Conservation (phyloP, 352 stramenopile genomes). For the Phytophthora agathidicida region DNA sequence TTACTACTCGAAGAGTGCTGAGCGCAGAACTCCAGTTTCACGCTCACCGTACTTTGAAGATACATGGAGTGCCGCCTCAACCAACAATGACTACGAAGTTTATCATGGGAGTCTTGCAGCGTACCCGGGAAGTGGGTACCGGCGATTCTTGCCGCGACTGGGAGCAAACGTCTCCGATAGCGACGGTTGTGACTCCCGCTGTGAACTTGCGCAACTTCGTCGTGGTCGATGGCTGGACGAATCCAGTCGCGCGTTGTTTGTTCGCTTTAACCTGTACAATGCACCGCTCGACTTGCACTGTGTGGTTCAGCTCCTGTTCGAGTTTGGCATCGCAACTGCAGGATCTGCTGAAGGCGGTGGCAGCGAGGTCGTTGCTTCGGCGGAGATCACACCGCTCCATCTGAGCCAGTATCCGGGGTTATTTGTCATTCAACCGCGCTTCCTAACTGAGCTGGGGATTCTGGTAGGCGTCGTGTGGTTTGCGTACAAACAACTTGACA, state of each 20-base stretch:
- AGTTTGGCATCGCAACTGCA: conserved; percentile 44
- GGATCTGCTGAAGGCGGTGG: conserved; percentile 21
- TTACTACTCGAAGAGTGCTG: conserved; percentile 29
- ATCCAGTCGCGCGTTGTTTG: conserved; percentile 51
- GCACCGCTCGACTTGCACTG: conserved; percentile 52
- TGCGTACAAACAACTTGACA: conserved; percentile 48
- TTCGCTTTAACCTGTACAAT: conserved; percentile 77
- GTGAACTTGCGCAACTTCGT: conserved; percentile 42
- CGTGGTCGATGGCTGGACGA: conserved; percentile 58
- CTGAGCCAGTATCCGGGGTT: conserved; percentile 52
- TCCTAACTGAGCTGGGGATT: conserved; percentile 60
- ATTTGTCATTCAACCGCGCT: conserved; percentile 51
- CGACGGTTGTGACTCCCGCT: conserved; percentile 38
- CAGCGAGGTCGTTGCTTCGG: conserved; percentile 40
- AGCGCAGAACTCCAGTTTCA: conserved; percentile 28
- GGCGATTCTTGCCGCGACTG: conserved; percentile 29
- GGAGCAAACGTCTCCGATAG: neutral
- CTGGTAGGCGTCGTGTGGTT: conserved; percentile 54
- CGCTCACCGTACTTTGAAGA: conserved; percentile 32
- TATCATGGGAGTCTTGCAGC: conserved; percentile 40
- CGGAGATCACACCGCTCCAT: conserved; percentile 42
- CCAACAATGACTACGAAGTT: conserved; percentile 15
- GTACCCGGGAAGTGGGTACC: conserved; percentile 44
- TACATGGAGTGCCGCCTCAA: conserved; percentile 21
- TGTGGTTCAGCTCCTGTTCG: conserved; percentile 57